phyloP scores from a whole-genome alignment of 306 rosid genomes.

The Lotus japonicus region DNA sequence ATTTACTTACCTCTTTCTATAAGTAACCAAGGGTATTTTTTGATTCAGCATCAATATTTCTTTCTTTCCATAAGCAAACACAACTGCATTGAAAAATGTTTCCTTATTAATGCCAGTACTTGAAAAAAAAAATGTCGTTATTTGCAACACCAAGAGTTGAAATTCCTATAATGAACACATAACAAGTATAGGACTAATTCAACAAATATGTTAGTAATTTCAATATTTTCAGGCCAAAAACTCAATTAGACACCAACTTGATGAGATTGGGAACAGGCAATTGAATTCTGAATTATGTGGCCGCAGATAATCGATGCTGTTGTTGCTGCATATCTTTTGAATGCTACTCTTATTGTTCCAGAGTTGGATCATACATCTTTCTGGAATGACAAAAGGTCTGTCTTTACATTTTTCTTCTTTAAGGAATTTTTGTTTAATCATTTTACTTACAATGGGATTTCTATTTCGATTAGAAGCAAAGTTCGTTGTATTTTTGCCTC shows the following conservation, averaged over 20 bases:
- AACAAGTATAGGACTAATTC: neutral
- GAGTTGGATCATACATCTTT: conserved; percentile 77
- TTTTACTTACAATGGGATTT: too few species aligned
- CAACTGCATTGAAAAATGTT: neutral
- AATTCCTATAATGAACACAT: neutral
- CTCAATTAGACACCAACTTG: neutral
- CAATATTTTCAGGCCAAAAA: neutral
- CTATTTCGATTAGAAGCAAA: neutral
- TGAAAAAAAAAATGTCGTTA: too few species aligned
- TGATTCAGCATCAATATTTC: neutral
- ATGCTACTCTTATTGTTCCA: conserved; percentile 93
- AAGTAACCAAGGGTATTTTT: neutral
- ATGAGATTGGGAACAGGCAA: neutral
- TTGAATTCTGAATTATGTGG: neutral
- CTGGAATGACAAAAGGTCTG: conserved; percentile 85
- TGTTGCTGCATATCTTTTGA: conserved; percentile 80
- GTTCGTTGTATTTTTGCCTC: neutral
- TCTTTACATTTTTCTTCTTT: too few species aligned
- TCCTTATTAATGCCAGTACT: neutral
- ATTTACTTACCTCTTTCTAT: neutral
- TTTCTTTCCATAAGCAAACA: neutral
- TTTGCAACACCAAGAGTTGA: neutral
- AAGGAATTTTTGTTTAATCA: too few species aligned
- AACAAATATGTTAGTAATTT: neutral
- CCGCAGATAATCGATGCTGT: conserved; percentile 89